A percentile compares a stretch with the other conserved stretches of the same genome.
Evolutionary conservation across 257 asterid species (phyloP).

Genomic region (Thymus quinquecostatus): DNA sequence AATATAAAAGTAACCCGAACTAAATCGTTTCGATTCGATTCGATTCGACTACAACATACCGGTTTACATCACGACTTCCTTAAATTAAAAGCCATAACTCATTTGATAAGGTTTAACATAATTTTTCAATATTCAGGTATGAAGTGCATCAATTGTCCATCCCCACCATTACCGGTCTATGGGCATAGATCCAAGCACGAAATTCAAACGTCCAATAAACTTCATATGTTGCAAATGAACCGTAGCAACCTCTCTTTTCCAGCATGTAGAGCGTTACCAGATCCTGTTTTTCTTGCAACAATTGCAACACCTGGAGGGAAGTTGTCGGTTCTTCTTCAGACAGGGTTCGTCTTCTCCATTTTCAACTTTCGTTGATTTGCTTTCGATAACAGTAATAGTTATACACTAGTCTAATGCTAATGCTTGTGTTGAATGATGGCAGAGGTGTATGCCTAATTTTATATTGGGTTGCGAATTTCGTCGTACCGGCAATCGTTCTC

Average conservation of each 20-base stretch:
- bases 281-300: slow-evolving; percentile 31
- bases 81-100: not conserved
- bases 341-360: slow-evolving; percentile 40
- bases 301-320: slow-evolving; percentile 41
- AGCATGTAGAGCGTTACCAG: slow-evolving; percentile 29
- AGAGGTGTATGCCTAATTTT: slow-evolving; percentile 53
- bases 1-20: too few species aligned
- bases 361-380: not conserved
- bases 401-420: too few species aligned
- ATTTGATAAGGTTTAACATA: slow-evolving; percentile 6
- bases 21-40: too few species aligned
- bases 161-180: not conserved
- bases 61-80: not conserved
- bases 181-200: slow-evolving; percentile 11
- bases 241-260: slow-evolving; percentile 5
- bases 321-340: slow-evolving; percentile 49
- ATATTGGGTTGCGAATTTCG: slow-evolving; percentile 64
- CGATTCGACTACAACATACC: too few species aligned
- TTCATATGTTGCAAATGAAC: not conserved
- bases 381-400: too few species aligned
- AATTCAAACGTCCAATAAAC: slow-evolving; percentile 6
- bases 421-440: slow-evolving; percentile 14
- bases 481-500: slow-evolving; percentile 48
- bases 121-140: slow-evolving; percentile 12
- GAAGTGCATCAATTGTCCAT: slow-evolving; percentile 40